Evolutionary conservation across 305 asterid species (phyloP).

Genomic region (Fraxinus xanthoxyloides): DNA sequence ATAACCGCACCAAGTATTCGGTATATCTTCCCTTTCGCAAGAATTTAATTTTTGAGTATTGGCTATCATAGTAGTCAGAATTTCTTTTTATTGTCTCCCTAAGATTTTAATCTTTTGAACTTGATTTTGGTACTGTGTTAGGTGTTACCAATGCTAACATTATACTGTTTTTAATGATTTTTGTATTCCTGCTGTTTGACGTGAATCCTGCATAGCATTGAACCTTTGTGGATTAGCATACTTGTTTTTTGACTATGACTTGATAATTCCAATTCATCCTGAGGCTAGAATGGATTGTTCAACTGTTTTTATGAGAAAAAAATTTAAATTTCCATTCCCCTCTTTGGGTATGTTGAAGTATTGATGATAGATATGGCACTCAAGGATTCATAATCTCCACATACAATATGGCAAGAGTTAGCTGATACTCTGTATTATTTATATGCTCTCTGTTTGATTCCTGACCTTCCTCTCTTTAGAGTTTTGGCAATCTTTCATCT

Average conservation of each 20-base stretch:
- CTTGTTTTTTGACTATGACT: background rate
- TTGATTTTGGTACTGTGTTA: background rate
- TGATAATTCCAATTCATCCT: background rate
- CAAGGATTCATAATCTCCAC: background rate
- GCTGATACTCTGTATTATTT: background rate
- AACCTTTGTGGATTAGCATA: background rate
- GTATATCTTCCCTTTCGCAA: slow-evolving; percentile 28
- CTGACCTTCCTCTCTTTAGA: background rate
- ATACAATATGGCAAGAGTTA: background rate
- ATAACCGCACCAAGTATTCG: slow-evolving; percentile 65
- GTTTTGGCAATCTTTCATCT: background rate
- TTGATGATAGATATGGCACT: background rate
- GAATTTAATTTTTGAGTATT: background rate
- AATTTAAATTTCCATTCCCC: background rate
- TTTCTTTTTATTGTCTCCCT: background rate
- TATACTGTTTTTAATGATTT: background rate
- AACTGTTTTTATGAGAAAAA: background rate
- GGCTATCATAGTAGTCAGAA: background rate
- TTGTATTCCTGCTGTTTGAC: background rate
- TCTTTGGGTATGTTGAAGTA: background rate
- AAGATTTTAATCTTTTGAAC: background rate
- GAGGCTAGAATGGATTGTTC: background rate
- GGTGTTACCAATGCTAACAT: background rate
- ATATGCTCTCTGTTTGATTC: background rate
- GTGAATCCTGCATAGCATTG: background rate